Evolutionary conservation across 2,329 filamentous ascomycete species (phyloP).

Genomic region (Cercospora nicotianae): DNA sequence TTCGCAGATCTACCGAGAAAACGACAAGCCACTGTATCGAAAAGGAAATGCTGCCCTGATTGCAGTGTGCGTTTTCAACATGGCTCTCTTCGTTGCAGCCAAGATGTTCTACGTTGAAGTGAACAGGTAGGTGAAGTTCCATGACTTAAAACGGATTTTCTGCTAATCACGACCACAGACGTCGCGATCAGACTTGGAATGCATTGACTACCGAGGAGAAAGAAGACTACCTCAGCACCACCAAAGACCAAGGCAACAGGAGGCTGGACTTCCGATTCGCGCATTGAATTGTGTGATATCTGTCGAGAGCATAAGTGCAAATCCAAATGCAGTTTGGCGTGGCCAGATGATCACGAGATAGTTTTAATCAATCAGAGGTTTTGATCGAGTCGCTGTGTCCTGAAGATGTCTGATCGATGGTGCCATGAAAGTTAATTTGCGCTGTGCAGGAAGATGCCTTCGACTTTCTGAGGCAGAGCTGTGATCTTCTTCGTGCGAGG

Average conservation of each 20-base stretch:
- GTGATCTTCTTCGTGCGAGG: no score
- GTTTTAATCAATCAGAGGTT: background rate
- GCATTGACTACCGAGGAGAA: slow-evolving; percentile 52
- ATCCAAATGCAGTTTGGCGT: no score
- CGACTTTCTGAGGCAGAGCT: background rate
- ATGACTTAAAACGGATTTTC: background rate
- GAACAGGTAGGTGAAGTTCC: background rate
- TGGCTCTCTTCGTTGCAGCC: slow-evolving; percentile 52
- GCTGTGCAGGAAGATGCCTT: no score
- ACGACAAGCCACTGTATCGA: slow-evolving; percentile 57
- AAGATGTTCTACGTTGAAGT: slow-evolving; percentile 54
- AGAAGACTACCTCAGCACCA: slow-evolving; percentile 49
- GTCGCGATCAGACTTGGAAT: slow-evolving; percentile 47
- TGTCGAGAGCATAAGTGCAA: background rate
- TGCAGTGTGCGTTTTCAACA: slow-evolving; percentile 51
- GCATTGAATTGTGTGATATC: background rate
- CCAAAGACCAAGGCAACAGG: slow-evolving; percentile 44
- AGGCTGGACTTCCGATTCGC: slow-evolving; percentile 44
- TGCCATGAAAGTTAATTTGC: no score
- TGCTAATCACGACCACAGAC: slow-evolving; percentile 33
- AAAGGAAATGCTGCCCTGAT: slow-evolving; percentile 57
- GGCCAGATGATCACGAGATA: no score
- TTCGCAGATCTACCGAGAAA: slow-evolving; percentile 52
- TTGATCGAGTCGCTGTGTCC: background rate
- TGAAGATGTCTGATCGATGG: background rate